Conservation (phyloP, 129 eudicot species). For the Sambucus nigra region DNA sequence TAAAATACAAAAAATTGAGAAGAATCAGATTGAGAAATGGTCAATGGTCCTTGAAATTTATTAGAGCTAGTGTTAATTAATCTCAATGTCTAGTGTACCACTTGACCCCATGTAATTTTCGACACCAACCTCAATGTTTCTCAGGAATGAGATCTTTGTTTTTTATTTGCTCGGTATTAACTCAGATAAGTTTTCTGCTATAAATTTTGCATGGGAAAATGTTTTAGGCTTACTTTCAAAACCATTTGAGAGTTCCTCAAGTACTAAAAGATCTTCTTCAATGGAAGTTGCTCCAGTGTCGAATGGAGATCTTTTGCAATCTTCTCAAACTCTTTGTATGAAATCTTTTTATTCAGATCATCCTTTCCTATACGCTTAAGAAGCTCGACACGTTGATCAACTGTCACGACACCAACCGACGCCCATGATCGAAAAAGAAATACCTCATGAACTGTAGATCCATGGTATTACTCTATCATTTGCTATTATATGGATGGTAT, state of each 20-base stretch:
- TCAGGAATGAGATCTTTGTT: conserved; percentile 45
- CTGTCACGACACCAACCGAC: conserved; percentile 68
- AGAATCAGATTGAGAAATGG: too few species aligned
- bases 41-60: too few species aligned
- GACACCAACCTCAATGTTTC: too few species aligned
- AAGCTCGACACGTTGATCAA: conserved; percentile 75
- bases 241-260: conserved; percentile 46
- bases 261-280: conserved; percentile 68
- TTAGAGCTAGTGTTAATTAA: too few species aligned
- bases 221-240: conserved; percentile 38
- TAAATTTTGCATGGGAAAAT: conserved; percentile 49
- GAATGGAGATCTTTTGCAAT: conserved; percentile 71
- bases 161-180: conserved; percentile 82
- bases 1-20: too few species aligned
- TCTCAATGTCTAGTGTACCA: too few species aligned
- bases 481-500: too few species aligned
- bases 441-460: too few species aligned
- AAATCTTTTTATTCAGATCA: conserved; percentile 40
- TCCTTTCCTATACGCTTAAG: conserved; percentile 43
- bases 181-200: conserved; percentile 33
- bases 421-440: conserved; percentile 67
- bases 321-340: conserved; percentile 55
- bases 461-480: too few species aligned
- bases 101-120: too few species aligned
- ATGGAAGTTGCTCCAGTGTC: conserved; percentile 85